Conservation (phyloP, 2,329 filamentous ascomycete species). For the Cercospora zeina region DNA sequence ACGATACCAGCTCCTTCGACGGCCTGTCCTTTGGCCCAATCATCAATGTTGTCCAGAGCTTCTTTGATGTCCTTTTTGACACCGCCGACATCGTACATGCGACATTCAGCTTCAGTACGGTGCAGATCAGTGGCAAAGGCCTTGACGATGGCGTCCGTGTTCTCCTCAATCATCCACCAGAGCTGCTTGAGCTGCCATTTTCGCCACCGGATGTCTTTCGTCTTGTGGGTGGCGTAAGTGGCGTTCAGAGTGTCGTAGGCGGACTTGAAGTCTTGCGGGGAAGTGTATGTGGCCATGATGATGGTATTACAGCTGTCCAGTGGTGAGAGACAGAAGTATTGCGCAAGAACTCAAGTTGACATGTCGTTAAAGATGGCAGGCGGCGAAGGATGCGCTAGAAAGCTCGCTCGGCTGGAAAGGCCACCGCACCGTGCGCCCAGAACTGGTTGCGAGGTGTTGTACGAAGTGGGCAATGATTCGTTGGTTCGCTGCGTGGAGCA, state of each 20-base stretch:
- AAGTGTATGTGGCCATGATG: slow-evolving; percentile 14
- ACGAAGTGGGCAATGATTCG: slow-evolving; percentile 5
- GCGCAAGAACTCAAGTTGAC: background rate
- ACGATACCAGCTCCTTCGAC: slow-evolving; percentile 41
- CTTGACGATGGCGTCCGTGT: slow-evolving; percentile 14
- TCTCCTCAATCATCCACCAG: slow-evolving; percentile 22
- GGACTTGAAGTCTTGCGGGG: slow-evolving; percentile 13
- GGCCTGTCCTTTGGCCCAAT: slow-evolving; percentile 13
- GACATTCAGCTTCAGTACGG: slow-evolving; percentile 18
- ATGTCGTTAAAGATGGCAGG: background rate
- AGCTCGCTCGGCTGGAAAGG: background rate
- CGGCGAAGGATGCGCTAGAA: background rate
- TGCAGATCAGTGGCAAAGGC: slow-evolving; percentile 16
- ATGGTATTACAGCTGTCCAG: background rate
- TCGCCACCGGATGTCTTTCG: slow-evolving; percentile 22
- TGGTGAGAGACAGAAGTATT: too few species aligned
- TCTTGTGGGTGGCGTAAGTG: slow-evolving; percentile 20
- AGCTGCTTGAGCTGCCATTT: slow-evolving; percentile 25
- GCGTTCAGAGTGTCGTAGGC: slow-evolving; percentile 17
- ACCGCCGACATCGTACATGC: slow-evolving; percentile 17
- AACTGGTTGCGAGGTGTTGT: background rate
- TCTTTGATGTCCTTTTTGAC: slow-evolving; percentile 22
- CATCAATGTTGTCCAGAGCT: slow-evolving; percentile 19
- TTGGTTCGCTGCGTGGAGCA: background rate
- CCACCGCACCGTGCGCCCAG: background rate